Base-by-base conservation (phyloP, 2,329 filamentous ascomycete species). In the Aspergillus puulaauensis region DNA sequence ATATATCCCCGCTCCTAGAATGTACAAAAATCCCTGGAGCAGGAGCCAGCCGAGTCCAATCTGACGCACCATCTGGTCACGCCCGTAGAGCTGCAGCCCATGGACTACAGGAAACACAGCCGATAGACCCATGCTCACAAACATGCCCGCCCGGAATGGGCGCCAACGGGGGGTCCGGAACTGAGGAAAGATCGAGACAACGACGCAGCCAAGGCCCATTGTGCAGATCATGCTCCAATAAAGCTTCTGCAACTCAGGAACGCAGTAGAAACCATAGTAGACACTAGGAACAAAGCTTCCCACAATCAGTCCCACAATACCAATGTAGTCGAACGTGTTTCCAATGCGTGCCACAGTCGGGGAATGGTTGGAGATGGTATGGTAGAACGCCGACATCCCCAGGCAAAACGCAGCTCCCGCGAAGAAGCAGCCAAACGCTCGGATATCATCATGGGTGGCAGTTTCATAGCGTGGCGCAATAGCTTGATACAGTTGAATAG, bases 301-400 rank as follows among this genome's bases (percentile, higher is more conserved):
- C 64, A 93, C 90, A 58, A 98, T 98, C 64, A 99, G 79, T 49
- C 88, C 85, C 31, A 98, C 90, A 66, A 99, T 99, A 6, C 95
- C 95, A 5, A 93, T 85, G 72, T 99, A 98, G 72, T 99, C 95
- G 56, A 98, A 79, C 73, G 96, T 91, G 73, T 98, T 98, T 11
- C 93, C 93, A 80, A 91, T 90, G 61, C 85, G 87, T 2, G 89
- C 87, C 14, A 97, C 90, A 2, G 77, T 75, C 39, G 86, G 84
- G 17, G 90, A 95, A 74, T 99, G 95, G 64, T 97, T 96, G 21
- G 83, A 86, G 48, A 97, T 83, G 2, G 90, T 84, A 72, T 99
- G 95, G 71, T 87, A 99, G 3, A 88, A 90, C 5, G 91, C 89
- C 65, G 89, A 92, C 87, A 93, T 90, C 21, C 89, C 88, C 52